These are phyloP conservation scores for Hylodesmum podocarpum DNA, from an alignment of 306 rosid species.

Conservation along the genomic window DNA sequence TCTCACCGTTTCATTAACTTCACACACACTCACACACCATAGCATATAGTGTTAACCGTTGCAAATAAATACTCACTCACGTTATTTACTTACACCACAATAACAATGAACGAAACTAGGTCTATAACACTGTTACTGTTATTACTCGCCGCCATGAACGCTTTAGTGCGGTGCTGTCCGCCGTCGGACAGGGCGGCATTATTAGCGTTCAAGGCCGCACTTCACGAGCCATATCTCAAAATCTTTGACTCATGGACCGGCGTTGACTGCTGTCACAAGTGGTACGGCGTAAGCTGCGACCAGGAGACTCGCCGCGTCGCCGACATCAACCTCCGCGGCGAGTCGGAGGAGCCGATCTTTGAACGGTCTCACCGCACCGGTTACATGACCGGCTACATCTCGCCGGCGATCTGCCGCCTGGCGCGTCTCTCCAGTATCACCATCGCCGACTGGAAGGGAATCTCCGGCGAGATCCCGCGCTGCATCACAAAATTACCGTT, in stretches of 20 bases:
- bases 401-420: constrained; percentile 70
- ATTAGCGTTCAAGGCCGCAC: constrained; percentile 66
- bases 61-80: background rate
- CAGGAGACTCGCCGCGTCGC: constrained; percentile 61
- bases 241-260: constrained; percentile 88
- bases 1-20: background rate
- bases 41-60: background rate
- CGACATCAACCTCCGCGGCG: constrained; percentile 92
- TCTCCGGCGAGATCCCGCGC: constrained; percentile 81
- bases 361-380: constrained; percentile 62
- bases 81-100: background rate
- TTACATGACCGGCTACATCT: constrained; percentile 81
- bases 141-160: constrained; percentile 10
- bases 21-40: background rate
- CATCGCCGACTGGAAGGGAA: constrained; percentile 93
- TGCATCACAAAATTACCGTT: constrained; percentile 67
- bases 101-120: constrained; percentile 34
- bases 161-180: constrained; percentile 52
- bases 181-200: constrained; percentile 78
- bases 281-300: constrained; percentile 95
- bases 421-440: constrained; percentile 69
- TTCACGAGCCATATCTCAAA: constrained; percentile 63
- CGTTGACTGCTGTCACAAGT: constrained; percentile 71
- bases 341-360: constrained; percentile 77
- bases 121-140: background rate